phyloP scores from a whole-genome alignment of 805 yeast species.

The Candida rishiriensis region DNA sequence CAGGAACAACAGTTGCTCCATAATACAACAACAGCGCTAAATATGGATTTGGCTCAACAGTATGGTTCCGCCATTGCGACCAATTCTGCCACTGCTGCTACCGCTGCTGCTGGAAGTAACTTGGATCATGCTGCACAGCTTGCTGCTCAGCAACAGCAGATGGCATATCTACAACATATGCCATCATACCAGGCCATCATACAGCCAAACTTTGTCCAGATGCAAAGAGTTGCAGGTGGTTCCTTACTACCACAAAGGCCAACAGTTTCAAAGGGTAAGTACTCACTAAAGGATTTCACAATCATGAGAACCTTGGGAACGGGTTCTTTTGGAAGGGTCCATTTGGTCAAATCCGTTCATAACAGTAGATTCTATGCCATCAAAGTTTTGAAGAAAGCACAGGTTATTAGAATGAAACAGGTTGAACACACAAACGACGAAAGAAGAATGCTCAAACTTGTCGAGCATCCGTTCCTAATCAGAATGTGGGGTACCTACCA shows the following conservation, averaged over 20 bases:
- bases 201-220: constrained; percentile 27
- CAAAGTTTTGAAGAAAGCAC: constrained; percentile 52
- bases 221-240: constrained; percentile 25
- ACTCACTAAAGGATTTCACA: constrained; percentile 51
- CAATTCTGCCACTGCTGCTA: not conserved
- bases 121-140: constrained; percentile 11
- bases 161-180: constrained; percentile 28
- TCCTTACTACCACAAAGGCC: constrained; percentile 29
- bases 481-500: constrained; percentile 69
- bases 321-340: constrained; percentile 59
- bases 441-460: constrained; percentile 51
- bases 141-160: constrained; percentile 26
- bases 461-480: constrained; percentile 56
- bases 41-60: constrained; percentile 9
- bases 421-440: constrained; percentile 64
- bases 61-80: not conserved
- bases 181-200: constrained; percentile 34
- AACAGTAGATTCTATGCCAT: constrained; percentile 58
- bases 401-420: constrained; percentile 58
- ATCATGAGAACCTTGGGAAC: constrained; percentile 56
- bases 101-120: constrained; percentile 1
- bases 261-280: constrained; percentile 51
- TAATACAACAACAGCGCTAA: constrained; percentile 15
- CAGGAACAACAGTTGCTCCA: constrained; percentile 20
- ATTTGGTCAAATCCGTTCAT: constrained; percentile 52